phyloP scores from a whole-genome alignment of 2,329 filamentous ascomycete species.

The Fonsecaea erecta region DNA sequence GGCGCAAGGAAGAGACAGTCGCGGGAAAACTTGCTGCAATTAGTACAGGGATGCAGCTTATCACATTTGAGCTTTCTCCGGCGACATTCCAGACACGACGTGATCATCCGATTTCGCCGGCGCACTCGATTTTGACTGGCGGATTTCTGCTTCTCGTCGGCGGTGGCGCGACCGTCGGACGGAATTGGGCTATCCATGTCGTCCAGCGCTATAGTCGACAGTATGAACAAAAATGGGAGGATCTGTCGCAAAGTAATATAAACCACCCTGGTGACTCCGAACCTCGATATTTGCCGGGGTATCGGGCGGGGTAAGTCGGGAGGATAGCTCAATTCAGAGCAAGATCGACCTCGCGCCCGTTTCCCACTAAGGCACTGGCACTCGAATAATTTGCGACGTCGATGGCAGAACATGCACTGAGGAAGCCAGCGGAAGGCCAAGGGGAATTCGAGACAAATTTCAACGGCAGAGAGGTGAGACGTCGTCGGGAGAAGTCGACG shows the following conservation, averaged over 20 bases:
- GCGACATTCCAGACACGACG: slow-evolving; percentile 72
- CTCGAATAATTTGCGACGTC: neutral
- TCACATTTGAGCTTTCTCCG: slow-evolving; percentile 79
- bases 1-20: slow-evolving; percentile 69
- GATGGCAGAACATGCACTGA: neutral
- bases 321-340: neutral
- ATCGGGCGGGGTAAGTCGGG: neutral
- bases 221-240: neutral
- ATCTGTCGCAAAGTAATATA: neutral
- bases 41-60: slow-evolving; percentile 72
- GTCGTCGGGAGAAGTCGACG: neutral
- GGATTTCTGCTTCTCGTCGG: slow-evolving; percentile 24
- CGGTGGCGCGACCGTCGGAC: slow-evolving; percentile 1
- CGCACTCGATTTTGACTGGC: slow-evolving; percentile 48
- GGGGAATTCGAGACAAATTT: neutral
- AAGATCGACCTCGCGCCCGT: neutral
- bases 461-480: neutral
- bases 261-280: no score
- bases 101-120: slow-evolving; percentile 68
- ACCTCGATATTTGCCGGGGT: neutral
- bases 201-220: neutral
- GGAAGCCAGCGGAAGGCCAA: neutral
- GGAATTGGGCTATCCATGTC: slow-evolving; percentile 18
- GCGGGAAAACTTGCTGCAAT: slow-evolving; percentile 58
- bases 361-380: neutral